Conservation (phyloP, 2,329 filamentous ascomycete genomes). For the Neonectria magnoliae region DNA sequence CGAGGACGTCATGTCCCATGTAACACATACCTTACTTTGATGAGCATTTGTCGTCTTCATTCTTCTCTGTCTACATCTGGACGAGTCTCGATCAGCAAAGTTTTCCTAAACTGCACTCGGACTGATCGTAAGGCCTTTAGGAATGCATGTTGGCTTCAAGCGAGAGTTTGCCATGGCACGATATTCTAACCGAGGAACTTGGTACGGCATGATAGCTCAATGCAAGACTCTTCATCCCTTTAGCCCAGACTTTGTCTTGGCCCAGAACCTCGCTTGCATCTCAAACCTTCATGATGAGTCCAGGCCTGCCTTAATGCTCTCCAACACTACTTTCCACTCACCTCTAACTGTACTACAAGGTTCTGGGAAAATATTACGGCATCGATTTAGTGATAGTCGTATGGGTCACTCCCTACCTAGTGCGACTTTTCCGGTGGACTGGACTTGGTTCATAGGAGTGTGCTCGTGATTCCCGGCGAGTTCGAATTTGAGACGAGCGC, state of each 20-base stretch:
- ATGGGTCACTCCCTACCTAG: background rate
- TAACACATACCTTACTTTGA: background rate
- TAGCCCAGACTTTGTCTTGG: background rate
- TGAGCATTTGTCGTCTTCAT: background rate
- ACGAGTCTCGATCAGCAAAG: too few relatives aligned
- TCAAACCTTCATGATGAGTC: background rate
- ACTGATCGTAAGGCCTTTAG: background rate
- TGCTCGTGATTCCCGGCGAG: background rate
- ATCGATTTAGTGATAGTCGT: background rate
- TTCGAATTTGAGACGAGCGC: background rate
- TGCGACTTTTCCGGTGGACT: background rate
- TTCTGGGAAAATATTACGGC: background rate
- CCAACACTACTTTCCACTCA: background rate
- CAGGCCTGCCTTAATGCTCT: background rate
- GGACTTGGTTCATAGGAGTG: background rate
- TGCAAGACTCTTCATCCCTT: background rate
- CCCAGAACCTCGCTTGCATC: background rate
- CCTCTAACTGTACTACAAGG: background rate
- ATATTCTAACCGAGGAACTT: background rate
- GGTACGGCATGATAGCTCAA: background rate
- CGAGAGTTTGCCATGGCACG: background rate
- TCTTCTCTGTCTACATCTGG: background rate
- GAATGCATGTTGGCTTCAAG: background rate
- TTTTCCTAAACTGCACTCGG: background rate
- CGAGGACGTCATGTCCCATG: background rate